phyloP scores from a whole-genome alignment of 108 stramenopile species.

The Fragilaria crotonensis region DNA sequence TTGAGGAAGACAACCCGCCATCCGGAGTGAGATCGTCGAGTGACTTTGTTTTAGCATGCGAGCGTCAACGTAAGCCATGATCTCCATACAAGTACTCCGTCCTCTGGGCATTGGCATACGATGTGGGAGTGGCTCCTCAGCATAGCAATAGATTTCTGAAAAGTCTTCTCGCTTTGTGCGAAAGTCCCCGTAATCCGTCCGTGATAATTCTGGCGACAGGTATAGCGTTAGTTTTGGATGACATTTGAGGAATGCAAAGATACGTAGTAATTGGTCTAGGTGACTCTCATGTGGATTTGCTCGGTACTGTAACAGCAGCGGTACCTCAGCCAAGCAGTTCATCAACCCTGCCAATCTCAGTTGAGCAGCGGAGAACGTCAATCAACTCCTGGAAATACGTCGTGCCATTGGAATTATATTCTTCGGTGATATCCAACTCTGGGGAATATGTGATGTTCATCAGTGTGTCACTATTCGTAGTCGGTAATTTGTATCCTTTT shows the following conservation, averaged over 20 bases:
- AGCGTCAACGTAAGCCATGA: slow-evolving; percentile 10
- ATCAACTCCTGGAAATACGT: slow-evolving; percentile 20
- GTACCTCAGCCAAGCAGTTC: slow-evolving; percentile 12
- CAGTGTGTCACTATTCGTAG: slow-evolving; percentile 4
- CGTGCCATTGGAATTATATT: background rate
- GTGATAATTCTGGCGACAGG: background rate
- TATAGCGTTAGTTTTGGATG: slow-evolving; percentile 8
- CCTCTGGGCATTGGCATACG: slow-evolving; percentile 10
- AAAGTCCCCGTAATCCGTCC: background rate
- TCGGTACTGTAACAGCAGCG: slow-evolving; percentile 17
- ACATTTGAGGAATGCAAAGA: slow-evolving; percentile 24
- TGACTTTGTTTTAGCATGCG: too few species aligned
- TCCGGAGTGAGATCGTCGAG: too few species aligned
- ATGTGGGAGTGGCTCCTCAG: slow-evolving; percentile 6
- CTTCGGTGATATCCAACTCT: slow-evolving; percentile 7
- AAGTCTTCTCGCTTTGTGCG: background rate
- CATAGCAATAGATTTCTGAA: slow-evolving; percentile 9
- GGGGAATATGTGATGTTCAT: slow-evolving; percentile 3
- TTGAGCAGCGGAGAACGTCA: slow-evolving; percentile 29
- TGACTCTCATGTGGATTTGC: slow-evolving; percentile 25
- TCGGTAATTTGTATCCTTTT: background rate
- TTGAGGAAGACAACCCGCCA: too few species aligned
- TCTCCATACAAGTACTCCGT: slow-evolving; percentile 2
- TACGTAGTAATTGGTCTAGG: slow-evolving; percentile 14
- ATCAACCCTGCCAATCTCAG: slow-evolving; percentile 21